Evolutionary conservation across 1,284 basidiomycete genomes (phyloP), one percentile per base, ranked within the genome.

Genomic region (Cerioporus squamosus): DNA sequence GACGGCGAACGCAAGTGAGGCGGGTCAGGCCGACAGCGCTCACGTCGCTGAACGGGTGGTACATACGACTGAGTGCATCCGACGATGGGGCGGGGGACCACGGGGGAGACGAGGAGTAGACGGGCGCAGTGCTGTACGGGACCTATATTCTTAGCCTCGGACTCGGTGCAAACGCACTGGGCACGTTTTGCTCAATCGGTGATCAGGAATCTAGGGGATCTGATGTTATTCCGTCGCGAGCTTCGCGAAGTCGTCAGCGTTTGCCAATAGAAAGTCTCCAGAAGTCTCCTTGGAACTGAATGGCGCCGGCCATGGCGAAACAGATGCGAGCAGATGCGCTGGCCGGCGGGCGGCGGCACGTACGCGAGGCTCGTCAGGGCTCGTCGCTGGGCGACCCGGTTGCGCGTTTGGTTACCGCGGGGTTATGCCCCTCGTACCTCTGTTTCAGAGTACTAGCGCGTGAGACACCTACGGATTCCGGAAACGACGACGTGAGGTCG

Each of bases 131-230:
- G 40, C 40, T n/a, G 40, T 22, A 42, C 5, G 40, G 40, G 40
- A 4, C n/a, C 40, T 18, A n/a, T 42, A 22, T n/a, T n/a, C 20
- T 42, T 42, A 15, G 8, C 40, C n/a, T 42, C 40, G 40, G 20
- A n/a, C n/a, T n/a, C n/a, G 15, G n/a, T n/a, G 40, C 20, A n/a
- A n/a, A 22, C 40, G 40, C 20, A 7, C 14, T 49, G 47, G 36
- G 47, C 36, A 31, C 46, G 50, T 51, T 43, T 24, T 23, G 17
- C 40, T 15, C 18, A 46, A 57, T 49, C 51, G 46, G 7, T 38
- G 55, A 57, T 51, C 22, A 24, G 29, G 44, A 20, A 57, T 57
- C 55, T 43, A n/a, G 12, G 33, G 42, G 45, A 57, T 57, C 50
- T 53, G 45, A 53, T 57, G 55, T 26, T 47, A 20, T 24, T 22